These are phyloP conservation scores for Cyamopsis tetragonoloba DNA, from an alignment of 306 rosid genomes.

Conservation along the genomic window DNA sequence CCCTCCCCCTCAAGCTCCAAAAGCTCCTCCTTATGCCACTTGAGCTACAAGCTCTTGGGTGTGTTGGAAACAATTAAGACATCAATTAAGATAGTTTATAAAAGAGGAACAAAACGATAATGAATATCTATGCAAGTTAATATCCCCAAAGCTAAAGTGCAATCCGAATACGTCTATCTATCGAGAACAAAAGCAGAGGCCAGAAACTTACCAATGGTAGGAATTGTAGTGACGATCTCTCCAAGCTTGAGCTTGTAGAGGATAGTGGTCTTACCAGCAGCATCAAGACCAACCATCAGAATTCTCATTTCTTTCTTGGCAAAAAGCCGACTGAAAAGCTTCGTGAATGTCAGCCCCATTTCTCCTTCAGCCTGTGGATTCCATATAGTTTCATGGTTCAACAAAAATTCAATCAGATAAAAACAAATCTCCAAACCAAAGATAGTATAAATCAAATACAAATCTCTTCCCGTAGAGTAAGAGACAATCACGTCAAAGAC, in stretches of 20 bases:
- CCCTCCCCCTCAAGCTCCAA: too few relatives aligned
- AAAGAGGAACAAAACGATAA: background rate
- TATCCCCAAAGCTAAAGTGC: background rate
- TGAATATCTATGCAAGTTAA: background rate
- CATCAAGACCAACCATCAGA: constrained; percentile 99
- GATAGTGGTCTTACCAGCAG: constrained; percentile 99
- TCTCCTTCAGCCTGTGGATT: constrained; percentile 43
- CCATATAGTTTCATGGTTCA: constrained; percentile 27
- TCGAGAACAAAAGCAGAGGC: background rate
- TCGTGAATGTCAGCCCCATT: constrained; percentile 99
- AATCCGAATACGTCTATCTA: background rate
- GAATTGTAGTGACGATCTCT: constrained; percentile 97
- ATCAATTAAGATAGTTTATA: background rate
- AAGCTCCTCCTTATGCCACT: too few relatives aligned
- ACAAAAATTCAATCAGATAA: background rate
- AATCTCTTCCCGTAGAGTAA: background rate
- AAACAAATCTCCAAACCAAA: background rate
- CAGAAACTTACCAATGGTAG: constrained; percentile 83
- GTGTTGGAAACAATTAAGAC: too few relatives aligned
- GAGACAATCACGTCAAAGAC: background rate
- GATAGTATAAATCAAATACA: background rate
- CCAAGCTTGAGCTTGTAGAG: constrained; percentile 99
- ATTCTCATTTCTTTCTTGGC: constrained; percentile 99
- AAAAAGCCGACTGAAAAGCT: constrained; percentile 96
- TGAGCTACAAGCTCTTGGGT: too few relatives aligned